A percentile compares a stretch with the other conserved stretches of the same genome.
Conservation (phyloP, 257 asterid genomes). For the Eucommia ulmoides region DNA sequence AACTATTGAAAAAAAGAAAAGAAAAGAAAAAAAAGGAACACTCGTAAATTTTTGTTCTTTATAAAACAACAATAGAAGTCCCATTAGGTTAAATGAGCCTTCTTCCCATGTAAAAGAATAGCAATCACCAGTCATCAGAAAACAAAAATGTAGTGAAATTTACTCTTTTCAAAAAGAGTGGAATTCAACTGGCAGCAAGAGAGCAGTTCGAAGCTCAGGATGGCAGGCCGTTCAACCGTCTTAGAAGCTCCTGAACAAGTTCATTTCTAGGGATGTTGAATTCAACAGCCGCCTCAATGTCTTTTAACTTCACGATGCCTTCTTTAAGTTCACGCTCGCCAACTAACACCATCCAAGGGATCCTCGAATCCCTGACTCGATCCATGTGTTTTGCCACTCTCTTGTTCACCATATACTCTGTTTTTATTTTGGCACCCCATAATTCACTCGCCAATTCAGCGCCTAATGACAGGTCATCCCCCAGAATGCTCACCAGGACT, state of each 20-base stretch:
- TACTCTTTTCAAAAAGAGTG: no score
- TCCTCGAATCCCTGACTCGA: constrained; percentile 47
- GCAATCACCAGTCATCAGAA: no score
- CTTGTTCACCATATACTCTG: constrained; percentile 51
- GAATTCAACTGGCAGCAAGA: no score
- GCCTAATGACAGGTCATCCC: constrained; percentile 53
- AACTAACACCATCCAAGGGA: constrained; percentile 77
- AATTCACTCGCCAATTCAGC: constrained; percentile 62
- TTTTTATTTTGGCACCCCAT: constrained; percentile 67
- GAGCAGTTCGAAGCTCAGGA: no score
- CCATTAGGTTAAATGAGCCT: no score
- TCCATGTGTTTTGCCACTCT: constrained; percentile 53
- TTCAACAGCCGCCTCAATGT: constrained; percentile 30
- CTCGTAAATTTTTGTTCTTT: no score
- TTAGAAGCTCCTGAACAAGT: constrained; percentile 42
- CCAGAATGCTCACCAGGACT: constrained; percentile 75
- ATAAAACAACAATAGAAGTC: no score
- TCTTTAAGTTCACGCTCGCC: constrained; percentile 55
- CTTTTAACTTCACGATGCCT: constrained; percentile 55
- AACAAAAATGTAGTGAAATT: no score
- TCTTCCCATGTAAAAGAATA: no score
- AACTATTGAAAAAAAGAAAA: no score
- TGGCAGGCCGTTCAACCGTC: constrained; percentile 21
- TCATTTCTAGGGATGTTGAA: constrained; percentile 35
- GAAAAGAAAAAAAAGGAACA: no score